A percentile compares a stretch with the other conserved stretches of the same genome.
These are phyloP conservation scores for Larix kaempferi DNA, from an alignment of 75 land plant species.

Conservation along the genomic window DNA sequence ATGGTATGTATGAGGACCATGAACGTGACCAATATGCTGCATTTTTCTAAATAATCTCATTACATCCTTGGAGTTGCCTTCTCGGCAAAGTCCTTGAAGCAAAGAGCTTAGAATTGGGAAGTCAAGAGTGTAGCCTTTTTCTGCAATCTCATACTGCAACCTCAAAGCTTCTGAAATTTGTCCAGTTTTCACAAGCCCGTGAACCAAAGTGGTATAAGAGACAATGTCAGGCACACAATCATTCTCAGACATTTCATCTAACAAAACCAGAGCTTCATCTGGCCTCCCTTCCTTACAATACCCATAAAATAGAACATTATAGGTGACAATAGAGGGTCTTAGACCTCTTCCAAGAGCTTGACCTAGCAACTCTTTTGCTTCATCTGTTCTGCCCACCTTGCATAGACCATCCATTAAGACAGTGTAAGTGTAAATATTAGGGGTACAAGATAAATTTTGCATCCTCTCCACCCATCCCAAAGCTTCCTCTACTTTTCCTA, in stretches of 20 bases:
- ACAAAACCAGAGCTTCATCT: constrained; percentile 31
- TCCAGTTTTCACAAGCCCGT: constrained; percentile 54
- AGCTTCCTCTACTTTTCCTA: constrained; percentile 62
- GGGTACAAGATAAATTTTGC: constrained; percentile 29
- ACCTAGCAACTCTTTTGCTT: constrained; percentile 44
- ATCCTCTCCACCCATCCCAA: constrained; percentile 31
- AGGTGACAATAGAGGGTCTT: constrained; percentile 45
- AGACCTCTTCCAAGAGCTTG: constrained; percentile 45
- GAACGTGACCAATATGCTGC: constrained; percentile 7
- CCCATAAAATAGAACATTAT: constrained; percentile 47
- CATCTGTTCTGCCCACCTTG: constrained; percentile 52
- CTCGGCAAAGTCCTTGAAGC: constrained; percentile 41
- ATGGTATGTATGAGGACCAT: constrained; percentile 25
- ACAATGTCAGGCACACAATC: constrained; percentile 43
- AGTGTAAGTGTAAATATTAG: constrained; percentile 53
- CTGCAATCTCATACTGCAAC: constrained; percentile 29
- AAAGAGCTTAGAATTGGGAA: constrained; percentile 34
- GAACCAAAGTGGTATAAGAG: constrained; percentile 47
- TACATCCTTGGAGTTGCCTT: constrained; percentile 25
- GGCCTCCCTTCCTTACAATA: constrained; percentile 60
- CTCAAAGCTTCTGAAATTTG: constrained; percentile 22
- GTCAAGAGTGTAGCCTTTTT: constrained; percentile 28
- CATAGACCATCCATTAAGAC: constrained; percentile 65
- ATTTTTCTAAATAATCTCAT: constrained; percentile 35
- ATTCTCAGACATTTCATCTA: constrained; percentile 39